A percentile compares a stretch with the other conserved stretches of the same genome.
Conservation (phyloP, 108 stramenopile species). For the Cyclostephanos invisitatus region DNA sequence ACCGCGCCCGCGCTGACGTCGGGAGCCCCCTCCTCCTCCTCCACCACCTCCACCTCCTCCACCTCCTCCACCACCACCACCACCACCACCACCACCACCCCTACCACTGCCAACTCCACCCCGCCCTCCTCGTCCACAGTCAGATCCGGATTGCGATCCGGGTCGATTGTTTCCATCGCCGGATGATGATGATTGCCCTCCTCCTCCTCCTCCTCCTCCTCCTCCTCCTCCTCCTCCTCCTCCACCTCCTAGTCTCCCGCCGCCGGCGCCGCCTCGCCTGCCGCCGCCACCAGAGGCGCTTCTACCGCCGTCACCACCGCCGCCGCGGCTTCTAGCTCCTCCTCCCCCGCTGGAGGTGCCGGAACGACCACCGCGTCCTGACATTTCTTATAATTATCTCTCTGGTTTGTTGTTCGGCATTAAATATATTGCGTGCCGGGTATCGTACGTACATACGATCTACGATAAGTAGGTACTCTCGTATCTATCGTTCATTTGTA, state of each 20-base stretch:
- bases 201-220: slow-evolving; percentile 5
- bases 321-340: neutral
- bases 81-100: slow-evolving; percentile 8
- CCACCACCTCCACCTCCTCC: slow-evolving; percentile 13
- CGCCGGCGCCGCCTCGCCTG: neutral
- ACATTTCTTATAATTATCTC: neutral
- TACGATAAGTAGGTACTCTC: too few relatives aligned
- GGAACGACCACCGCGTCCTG: slow-evolving; percentile 8
- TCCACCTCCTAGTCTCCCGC: slow-evolving; percentile 8
- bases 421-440: too few relatives aligned
- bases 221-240: slow-evolving; percentile 16
- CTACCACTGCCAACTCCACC: slow-evolving; percentile 5
- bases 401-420: too few relatives aligned
- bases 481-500: too few relatives aligned
- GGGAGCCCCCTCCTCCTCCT: slow-evolving; percentile 7
- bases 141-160: neutral
- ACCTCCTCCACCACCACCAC: too few relatives aligned
- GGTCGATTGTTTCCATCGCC: neutral
- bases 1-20: slow-evolving; percentile 3
- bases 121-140: slow-evolving; percentile 8
- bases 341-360: neutral
- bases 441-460: too few relatives aligned
- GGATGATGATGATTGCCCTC: neutral
- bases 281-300: neutral
- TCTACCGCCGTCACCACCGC: neutral